Base-by-base conservation (phyloP, 2,329 filamentous ascomycete genomes). In the Claviceps arundinis region DNA sequence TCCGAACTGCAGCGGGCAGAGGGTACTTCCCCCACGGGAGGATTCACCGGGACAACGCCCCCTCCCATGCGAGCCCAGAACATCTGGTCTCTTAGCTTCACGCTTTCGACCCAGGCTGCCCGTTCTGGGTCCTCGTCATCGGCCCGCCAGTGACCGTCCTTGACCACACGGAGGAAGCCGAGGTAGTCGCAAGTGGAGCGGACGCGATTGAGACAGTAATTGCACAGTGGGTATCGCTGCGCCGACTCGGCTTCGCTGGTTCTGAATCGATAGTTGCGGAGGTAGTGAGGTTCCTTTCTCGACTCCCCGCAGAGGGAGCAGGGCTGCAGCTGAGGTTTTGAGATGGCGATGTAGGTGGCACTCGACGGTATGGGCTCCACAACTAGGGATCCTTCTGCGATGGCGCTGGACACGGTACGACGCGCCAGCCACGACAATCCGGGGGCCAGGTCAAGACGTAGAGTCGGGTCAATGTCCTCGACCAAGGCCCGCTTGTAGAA, bases 1-100 rank as follows among this genome's bases (percentile, higher is more conserved):
- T 50, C 49, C 16, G 49, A 50, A 9, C 19, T 38, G 42, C 26
- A 30, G 8, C 42, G 49, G 19, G 42, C 30, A 26, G 49, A 50
- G 8, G 4, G 11, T 13, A 50, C 11, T 11, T 54, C 53, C 4
- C 40, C 45, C 1, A 38, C 24, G 13, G 48, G 17, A 55, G 1
- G 68, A 11, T 61, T 60, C 9, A 78, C 73, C 1, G 91, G 93
- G 13, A 97, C 71, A 2, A 98, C 89, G 14, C 93, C 93, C 30
- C 90, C 93, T 26, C 91, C 91, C 50, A 98, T 81, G 52, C 93
- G 80, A 49, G 87, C 82, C 93, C 93, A 98, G 65, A 98, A 98
- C 86, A 98, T 95, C 59, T 91, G 84, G 66, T 98, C 93, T 49
- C 93, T 78, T 47, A 97, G 69, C 34, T 85, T 81, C 11, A 96